Evolutionary conservation across 2,329 filamentous ascomycete genomes (phyloP).

Genomic region (Xylariaceae sp.): DNA sequence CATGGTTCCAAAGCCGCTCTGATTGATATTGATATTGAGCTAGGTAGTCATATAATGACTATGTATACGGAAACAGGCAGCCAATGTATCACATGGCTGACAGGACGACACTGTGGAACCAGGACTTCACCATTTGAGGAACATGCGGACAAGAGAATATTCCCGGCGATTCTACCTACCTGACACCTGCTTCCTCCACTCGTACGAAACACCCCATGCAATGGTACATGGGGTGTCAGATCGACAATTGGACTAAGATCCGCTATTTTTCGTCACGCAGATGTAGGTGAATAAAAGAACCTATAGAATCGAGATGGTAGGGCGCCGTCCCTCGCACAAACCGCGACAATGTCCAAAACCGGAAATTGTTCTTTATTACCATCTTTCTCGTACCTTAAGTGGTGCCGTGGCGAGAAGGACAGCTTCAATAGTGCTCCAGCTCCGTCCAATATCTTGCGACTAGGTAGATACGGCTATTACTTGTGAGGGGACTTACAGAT

Average conservation of each 20-base stretch:
- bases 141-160: background rate
- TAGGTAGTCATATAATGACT: background rate
- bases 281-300: background rate
- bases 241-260: background rate
- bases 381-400: background rate
- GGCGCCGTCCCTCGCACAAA: background rate
- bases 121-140: slow-evolving; percentile 1
- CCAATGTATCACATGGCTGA: slow-evolving; percentile 1
- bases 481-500: background rate
- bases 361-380: background rate
- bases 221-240: background rate
- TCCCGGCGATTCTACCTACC: background rate
- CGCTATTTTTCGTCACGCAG: slow-evolving; percentile 1
- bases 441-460: no score
- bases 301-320: background rate
- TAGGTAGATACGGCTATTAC: background rate
- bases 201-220: background rate
- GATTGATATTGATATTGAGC: background rate
- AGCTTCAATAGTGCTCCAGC: background rate
- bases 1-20: background rate
- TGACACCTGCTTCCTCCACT: background rate
- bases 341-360: background rate
- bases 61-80: background rate
- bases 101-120: slow-evolving; percentile 1
- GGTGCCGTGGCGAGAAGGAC: background rate